A percentile compares a stretch with the other conserved stretches of the same genome.
Conservation (phyloP, 768 basidiomycete species). For the Lentinula raphanica region DNA sequence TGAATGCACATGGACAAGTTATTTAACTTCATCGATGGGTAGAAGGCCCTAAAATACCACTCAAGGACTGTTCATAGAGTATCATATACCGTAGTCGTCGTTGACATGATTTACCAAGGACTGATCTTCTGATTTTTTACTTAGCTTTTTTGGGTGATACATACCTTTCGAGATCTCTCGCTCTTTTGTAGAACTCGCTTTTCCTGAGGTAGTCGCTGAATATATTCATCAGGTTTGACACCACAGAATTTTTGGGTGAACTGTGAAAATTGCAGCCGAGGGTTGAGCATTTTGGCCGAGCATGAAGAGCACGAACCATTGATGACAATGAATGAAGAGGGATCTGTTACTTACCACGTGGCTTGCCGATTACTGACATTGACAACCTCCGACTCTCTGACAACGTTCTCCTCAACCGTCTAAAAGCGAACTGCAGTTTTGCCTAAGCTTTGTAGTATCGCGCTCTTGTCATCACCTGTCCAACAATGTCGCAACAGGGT, state of each 20-base stretch:
- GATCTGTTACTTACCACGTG: too few species aligned
- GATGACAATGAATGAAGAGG: too few species aligned
- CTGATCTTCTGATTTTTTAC: not conserved
- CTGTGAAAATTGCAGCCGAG: too few species aligned
- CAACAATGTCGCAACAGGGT: conserved; percentile 45
- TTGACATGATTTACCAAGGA: conserved; percentile 1
- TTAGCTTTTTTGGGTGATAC: conserved; percentile 1
- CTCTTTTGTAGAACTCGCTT: not conserved
- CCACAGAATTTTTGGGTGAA: conserved; percentile 3
- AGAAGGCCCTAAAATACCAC: conserved; percentile 17
- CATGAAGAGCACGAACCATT: too few species aligned
- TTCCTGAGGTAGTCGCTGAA: conserved; percentile 8
- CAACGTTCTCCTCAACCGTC: too few species aligned
- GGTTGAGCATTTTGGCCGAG: too few species aligned
- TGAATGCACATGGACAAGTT: conserved; percentile 9
- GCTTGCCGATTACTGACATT: too few species aligned
- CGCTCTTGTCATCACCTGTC: too few species aligned
- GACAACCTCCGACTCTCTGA: too few species aligned
- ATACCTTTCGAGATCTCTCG: not conserved
- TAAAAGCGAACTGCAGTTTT: too few species aligned
- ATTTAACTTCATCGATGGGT: conserved; percentile 9
- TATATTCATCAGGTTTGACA: conserved; percentile 1
- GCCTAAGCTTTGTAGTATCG: too few species aligned
- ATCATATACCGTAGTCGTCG: conserved; percentile 23
- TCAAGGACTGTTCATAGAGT: conserved; percentile 25